Conservation (phyloP, 306 rosid species). For the Pachyrhizus erosus region DNA sequence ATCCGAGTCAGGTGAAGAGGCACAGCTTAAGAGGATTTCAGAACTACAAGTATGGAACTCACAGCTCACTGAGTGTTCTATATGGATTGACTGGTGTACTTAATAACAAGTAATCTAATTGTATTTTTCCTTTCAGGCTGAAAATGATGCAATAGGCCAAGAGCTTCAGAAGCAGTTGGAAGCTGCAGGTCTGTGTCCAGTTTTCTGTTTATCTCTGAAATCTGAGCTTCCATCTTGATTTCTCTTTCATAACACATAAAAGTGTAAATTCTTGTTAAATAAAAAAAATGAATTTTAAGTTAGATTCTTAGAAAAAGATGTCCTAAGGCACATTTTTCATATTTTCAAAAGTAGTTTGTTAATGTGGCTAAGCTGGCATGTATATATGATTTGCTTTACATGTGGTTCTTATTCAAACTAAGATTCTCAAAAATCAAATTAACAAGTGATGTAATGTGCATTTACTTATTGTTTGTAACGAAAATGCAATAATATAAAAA, state of each 20-base stretch:
- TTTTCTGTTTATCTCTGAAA: background rate
- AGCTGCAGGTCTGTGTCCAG: slow-evolving; percentile 76
- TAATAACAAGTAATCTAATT: background rate
- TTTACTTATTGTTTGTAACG: background rate
- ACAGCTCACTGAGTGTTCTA: background rate
- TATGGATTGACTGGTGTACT: slow-evolving; percentile 18
- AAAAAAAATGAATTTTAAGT: background rate
- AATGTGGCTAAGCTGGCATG: background rate
- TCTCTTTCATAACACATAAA: background rate
- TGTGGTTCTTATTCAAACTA: background rate
- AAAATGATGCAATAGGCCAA: slow-evolving; percentile 80
- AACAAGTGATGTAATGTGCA: background rate
- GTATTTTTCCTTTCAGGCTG: slow-evolving; percentile 62
- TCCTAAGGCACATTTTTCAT: background rate
- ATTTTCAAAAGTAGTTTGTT: background rate
- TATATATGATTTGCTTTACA: background rate
- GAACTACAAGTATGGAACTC: slow-evolving; percentile 73
- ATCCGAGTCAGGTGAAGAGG: slow-evolving; percentile 83
- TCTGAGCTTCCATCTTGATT: slow-evolving; percentile 16
- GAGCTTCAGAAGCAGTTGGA: slow-evolving; percentile 93
- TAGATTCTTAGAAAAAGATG: slow-evolving; percentile 8
- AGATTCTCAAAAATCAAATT: background rate
- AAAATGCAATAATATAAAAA: background rate
- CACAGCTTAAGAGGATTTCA: slow-evolving; percentile 75
- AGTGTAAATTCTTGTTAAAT: background rate